These are phyloP conservation scores for Aurantiochytrium sp. DNA, from an alignment of 108 stramenopile species.

Conservation along the genomic window DNA sequence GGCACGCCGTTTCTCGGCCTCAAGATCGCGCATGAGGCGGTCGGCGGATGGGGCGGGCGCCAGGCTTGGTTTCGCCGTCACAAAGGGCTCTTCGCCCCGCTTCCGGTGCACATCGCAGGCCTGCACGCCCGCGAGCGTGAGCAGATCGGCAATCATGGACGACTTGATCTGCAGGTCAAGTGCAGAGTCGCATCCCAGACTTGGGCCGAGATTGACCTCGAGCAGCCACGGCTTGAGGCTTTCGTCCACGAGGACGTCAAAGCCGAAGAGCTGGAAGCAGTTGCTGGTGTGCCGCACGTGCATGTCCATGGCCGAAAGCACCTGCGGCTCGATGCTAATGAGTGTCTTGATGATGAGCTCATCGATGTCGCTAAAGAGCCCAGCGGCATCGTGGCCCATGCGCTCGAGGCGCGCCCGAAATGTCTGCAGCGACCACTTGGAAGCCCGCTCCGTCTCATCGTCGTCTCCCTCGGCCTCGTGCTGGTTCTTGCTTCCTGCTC, in stretches of 20 bases:
- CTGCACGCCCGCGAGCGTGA: neutral
- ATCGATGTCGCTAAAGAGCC: conserved; percentile 41
- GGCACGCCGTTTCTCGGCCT: neutral
- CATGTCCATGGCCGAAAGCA: conserved; percentile 40
- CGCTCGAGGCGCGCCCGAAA: conserved; percentile 40
- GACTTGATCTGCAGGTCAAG: conserved; percentile 45
- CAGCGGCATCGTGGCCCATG: conserved; percentile 43
- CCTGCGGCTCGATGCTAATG: conserved; percentile 41
- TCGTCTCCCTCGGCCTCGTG: neutral
- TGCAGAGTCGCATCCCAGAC: conserved; percentile 42
- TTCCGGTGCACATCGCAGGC: neutral
- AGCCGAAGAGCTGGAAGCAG: conserved; percentile 51
- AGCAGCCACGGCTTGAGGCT: conserved; percentile 46
- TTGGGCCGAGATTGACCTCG: conserved; percentile 53
- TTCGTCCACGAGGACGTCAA: conserved; percentile 49
- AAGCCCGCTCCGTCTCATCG: neutral
- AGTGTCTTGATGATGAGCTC: conserved; percentile 50
- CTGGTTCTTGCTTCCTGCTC: no score
- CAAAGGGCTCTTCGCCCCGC: neutral
- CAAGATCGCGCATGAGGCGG: neutral
- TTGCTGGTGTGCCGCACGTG: conserved; percentile 39
- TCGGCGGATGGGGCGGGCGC: neutral
- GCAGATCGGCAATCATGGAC: neutral
- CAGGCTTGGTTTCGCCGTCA: neutral
- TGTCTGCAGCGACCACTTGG: conserved; percentile 48